phyloP scores from a whole-genome alignment of 73 alveolate genomes.

The Paramecium pentaurelia region DNA sequence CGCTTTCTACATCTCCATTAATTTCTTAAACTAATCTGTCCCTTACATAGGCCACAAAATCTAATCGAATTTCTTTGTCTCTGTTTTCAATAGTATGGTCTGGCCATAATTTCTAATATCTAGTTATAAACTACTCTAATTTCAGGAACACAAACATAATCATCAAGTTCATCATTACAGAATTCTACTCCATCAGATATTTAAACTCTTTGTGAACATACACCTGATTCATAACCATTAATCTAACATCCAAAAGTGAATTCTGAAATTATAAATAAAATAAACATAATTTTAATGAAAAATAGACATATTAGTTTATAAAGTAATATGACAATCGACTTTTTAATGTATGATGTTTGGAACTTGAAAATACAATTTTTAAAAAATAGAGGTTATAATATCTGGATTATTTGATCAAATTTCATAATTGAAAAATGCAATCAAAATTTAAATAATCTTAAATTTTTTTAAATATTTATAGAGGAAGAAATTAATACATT shows the following conservation, averaged over 20 bases:
- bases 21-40: constrained; percentile 16
- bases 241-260: neutral
- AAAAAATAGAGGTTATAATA: constrained; percentile 4
- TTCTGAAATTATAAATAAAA: neutral
- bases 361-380: neutral
- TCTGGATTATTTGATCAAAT: neutral
- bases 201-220: neutral
- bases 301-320: neutral
- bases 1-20: neutral
- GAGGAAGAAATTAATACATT: neutral
- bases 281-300: neutral
- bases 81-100: neutral
- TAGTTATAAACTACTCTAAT: neutral
- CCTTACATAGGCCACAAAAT: neutral
- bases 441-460: neutral
- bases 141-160: neutral
- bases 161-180: neutral
- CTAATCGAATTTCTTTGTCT: neutral
- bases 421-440: neutral
- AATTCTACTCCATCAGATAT: neutral
- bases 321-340: neutral
- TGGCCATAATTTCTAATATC: constrained; percentile 1
- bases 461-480: neutral
- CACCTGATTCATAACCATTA: constrained; percentile 20
- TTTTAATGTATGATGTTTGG: neutral